Percentiles rank a stretch among this genome's conserved stretches.
These are phyloP conservation scores for Globisporangium abappressorium DNA, from an alignment of 352 stramenopile genomes.

Conservation along the genomic window DNA sequence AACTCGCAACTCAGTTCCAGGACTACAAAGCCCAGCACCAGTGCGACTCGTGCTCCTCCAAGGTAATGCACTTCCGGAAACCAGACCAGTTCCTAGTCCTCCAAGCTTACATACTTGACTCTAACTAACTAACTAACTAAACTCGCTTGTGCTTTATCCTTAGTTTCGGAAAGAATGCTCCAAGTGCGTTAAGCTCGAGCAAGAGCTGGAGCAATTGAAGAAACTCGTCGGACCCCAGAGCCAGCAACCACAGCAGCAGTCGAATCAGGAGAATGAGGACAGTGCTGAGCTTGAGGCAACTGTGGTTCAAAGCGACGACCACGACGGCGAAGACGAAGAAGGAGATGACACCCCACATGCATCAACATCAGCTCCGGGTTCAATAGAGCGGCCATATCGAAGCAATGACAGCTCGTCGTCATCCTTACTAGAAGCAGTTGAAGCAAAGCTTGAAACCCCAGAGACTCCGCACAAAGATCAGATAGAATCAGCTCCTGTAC, in stretches of 20 bases:
- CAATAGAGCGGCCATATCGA: background rate
- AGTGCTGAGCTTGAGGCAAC: constrained; percentile 10
- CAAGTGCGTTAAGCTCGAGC: constrained; percentile 19
- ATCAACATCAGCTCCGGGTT: too few relatives aligned
- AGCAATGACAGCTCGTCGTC: background rate
- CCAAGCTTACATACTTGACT: background rate
- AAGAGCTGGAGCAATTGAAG: constrained; percentile 16
- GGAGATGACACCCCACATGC: background rate
- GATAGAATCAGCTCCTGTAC: background rate
- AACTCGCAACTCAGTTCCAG: constrained; percentile 31
- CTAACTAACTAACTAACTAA: background rate
- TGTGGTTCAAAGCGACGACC: constrained; percentile 3
- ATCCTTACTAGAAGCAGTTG: background rate
- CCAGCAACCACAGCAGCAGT: background rate
- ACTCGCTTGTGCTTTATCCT: background rate
- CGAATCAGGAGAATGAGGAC: constrained; percentile 15
- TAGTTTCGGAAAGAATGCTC: constrained; percentile 13
- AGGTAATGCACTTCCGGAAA: background rate
- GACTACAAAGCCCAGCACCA: constrained; percentile 23
- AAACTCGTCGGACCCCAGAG: background rate
- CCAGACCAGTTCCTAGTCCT: background rate
- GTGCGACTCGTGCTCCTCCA: constrained; percentile 10
- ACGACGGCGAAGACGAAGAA: background rate
- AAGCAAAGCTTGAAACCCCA: background rate
- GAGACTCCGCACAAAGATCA: background rate